Conservation (phyloP, 108 stramenopile genomes). For the Cyclotella kingstonii region DNA sequence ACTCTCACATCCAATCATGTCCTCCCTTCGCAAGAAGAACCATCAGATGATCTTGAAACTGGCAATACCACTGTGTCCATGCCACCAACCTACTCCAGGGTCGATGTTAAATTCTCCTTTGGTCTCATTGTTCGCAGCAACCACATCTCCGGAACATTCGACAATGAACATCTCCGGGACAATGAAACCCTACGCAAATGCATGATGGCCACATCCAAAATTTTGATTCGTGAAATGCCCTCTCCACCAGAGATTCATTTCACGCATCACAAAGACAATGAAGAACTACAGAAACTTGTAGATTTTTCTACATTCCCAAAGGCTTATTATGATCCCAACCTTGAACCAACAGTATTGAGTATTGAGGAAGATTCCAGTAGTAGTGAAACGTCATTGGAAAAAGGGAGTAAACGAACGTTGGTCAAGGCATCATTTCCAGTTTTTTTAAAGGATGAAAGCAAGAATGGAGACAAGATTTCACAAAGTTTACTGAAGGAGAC, state of each 20-base stretch:
- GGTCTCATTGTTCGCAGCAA: constrained; percentile 36
- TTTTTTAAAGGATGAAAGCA: constrained; percentile 28
- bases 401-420: constrained; percentile 34
- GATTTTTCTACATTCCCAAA: constrained; percentile 19
- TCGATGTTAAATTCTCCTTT: constrained; percentile 47
- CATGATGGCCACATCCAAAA: constrained; percentile 39
- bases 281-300: neutral
- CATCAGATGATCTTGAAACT: neutral
- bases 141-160: constrained; percentile 12
- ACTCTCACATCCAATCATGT: neutral
- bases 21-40: neutral
- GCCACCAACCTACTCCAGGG: constrained; percentile 31
- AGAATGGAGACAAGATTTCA: constrained; percentile 19
- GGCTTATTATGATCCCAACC: constrained; percentile 42
- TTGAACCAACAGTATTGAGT: constrained; percentile 35
- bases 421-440: constrained; percentile 46
- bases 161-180: constrained; percentile 29
- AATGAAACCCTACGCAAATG: constrained; percentile 45
- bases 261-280: no score
- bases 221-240: constrained; percentile 30
- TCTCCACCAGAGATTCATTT: constrained; percentile 25
- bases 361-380: constrained; percentile 40
- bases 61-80: constrained; percentile 2
- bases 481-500: constrained; percentile 36
- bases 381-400: neutral